Evolutionary conservation across 2,329 filamentous ascomycete genomes (phyloP).

Genomic region (Lecanicillium sp.): DNA sequence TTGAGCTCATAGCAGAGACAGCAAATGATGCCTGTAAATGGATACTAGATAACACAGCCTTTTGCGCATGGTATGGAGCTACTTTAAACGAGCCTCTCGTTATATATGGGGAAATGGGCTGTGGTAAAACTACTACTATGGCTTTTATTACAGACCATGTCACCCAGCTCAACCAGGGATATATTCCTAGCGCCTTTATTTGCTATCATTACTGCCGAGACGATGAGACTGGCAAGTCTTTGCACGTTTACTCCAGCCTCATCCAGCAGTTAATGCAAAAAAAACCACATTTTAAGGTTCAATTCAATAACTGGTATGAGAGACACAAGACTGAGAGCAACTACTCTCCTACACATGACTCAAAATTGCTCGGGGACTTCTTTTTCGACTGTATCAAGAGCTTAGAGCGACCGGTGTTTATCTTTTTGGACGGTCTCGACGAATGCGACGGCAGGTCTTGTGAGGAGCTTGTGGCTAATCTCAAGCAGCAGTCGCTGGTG

Average conservation of each 20-base stretch:
- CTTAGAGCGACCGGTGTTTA: neutral
- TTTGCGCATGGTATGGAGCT: neutral
- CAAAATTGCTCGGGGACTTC: neutral
- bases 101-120: slow-evolving; percentile 8
- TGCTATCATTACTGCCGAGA: slow-evolving; percentile 8
- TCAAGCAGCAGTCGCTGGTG: neutral
- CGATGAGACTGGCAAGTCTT: neutral
- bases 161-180: neutral
- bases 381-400: neutral
- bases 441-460: neutral
- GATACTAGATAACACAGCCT: neutral
- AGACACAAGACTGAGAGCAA: neutral
- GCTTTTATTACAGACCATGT: neutral
- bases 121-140: slow-evolving; percentile 9
- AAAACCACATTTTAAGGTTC: neutral
- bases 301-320: slow-evolving; percentile 1
- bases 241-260: slow-evolving; percentile 1
- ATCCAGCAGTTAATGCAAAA: slow-evolving; percentile 4
- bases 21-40: slow-evolving; percentile 1
- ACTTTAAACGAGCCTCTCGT: neutral
- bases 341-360: neutral
- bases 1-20: neutral
- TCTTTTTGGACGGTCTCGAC: slow-evolving; percentile 4
- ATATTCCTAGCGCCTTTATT: neutral
- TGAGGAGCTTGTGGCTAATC: neutral